Evolutionary conservation across 805 yeast genomes (phyloP), one percentile per base, ranked within the genome.

Genomic region (Ogataea methylovora): DNA sequence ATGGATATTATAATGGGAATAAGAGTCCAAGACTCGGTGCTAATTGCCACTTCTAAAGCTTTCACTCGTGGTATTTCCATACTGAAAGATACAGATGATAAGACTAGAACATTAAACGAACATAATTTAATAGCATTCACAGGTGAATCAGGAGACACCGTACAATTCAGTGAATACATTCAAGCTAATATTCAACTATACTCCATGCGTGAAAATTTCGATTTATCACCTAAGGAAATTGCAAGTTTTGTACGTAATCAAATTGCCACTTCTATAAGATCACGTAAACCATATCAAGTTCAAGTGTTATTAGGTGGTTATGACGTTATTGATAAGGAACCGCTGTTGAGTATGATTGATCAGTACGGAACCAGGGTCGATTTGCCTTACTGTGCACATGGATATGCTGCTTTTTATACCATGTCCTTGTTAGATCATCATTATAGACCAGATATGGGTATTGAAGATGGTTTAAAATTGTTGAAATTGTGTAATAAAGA

Each of bases 101-200:
- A 86, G 63, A 84, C 94, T 8, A 65, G 88, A 44, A 61, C 58
- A 21, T 68, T 90, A 48, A 84, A 84, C 46, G 71, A 77, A 25
- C 90, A 82, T 54, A 73, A 84, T 35, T 64, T 88, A 46, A 70
- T 92, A 65, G 95, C 97, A 28, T 88, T 65, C 63, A 81, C 94
- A 2, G 98, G 98, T 37, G 98, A 92, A 57, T 73, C 96, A 4
- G 98, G 98, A 41, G 98, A 92, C 56, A 84, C 97, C 6, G 86
- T 81, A 6, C 92, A 88, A 56, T 92, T 92, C 63, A 94, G 96
- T 24, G 97, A 92, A 55, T 85, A 79, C 52, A 76, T 90, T 42
- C 92, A 85, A 58, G 98, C 95, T 29, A 92, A 92, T 54, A 76
- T 87, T 45, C 94, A 84, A 58, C 71, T 92, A 39, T 81, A 84